Evolutionary conservation across 495 filamentous ascomycete species (phyloP).

Genomic region (Neurospora sp.): DNA sequence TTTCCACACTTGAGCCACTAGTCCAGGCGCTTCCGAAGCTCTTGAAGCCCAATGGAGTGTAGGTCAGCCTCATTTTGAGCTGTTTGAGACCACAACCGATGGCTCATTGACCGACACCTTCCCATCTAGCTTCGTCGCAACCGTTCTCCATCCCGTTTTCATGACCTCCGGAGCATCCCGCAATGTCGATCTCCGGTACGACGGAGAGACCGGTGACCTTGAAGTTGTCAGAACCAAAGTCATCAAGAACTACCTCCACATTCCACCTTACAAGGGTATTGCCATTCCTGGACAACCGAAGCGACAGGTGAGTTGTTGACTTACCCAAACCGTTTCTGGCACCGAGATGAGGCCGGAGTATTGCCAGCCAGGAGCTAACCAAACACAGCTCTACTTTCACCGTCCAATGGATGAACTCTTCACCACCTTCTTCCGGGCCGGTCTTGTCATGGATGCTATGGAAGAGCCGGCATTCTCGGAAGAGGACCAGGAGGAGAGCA

Average conservation of each 20-base stretch:
- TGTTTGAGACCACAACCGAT: background rate
- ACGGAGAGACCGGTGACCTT: slow-evolving; percentile 14
- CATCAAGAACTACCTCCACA: slow-evolving; percentile 26
- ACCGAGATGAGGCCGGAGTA: background rate
- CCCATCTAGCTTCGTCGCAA: slow-evolving; percentile 28
- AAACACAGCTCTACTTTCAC: slow-evolving; percentile 29
- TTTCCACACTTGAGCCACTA: slow-evolving; percentile 25
- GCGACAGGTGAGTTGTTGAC: slow-evolving; percentile 17
- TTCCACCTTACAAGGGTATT: slow-evolving; percentile 25
- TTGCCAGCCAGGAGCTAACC: background rate
- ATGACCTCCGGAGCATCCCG: slow-evolving; percentile 27
- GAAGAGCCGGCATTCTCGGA: slow-evolving; percentile 31
- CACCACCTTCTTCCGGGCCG: slow-evolving; percentile 24
- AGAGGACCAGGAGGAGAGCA: slow-evolving; percentile 10
- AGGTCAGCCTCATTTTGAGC: slow-evolving; percentile 5
- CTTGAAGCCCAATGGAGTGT: slow-evolving; percentile 29
- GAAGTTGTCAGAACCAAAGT: slow-evolving; percentile 16
- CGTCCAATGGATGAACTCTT: slow-evolving; percentile 33
- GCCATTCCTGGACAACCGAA: slow-evolving; percentile 21
- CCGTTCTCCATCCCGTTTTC: slow-evolving; percentile 35
- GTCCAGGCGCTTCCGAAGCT: slow-evolving; percentile 24
- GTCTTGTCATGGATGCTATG: slow-evolving; percentile 31
- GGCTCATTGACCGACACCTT: background rate
- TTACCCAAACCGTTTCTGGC: background rate
- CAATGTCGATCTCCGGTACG: slow-evolving; percentile 17